Percentiles rank a stretch among this genome's conserved stretches.
These are phyloP conservation scores for Kalmanozyma brasiliensis DNA, from an alignment of 1,284 basidiomycete genomes.

Conservation along the genomic window DNA sequence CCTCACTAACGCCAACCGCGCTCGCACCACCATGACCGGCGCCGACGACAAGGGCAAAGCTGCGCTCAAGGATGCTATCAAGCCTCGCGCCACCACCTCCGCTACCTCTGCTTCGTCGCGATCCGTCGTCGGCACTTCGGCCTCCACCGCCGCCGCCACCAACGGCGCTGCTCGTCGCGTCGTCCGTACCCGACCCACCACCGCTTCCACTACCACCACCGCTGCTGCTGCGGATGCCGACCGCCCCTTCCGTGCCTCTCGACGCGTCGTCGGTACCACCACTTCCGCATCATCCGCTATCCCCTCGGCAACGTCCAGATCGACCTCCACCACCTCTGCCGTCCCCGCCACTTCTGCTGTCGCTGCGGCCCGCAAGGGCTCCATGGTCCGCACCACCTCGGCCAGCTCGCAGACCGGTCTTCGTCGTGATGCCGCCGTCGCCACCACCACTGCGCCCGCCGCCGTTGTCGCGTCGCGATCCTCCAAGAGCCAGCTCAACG, in stretches of 20 bases:
- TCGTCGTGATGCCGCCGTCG: slow-evolving; percentile 24
- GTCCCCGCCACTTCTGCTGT: slow-evolving; percentile 9
- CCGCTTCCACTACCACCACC: slow-evolving; percentile 25
- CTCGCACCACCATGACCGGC: slow-evolving; percentile 30
- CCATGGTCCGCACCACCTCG: slow-evolving; percentile 42
- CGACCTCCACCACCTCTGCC: slow-evolving; percentile 15
- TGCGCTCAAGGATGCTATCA: slow-evolving; percentile 45
- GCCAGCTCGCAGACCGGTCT: slow-evolving; percentile 39
- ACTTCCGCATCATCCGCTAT: slow-evolving; percentile 28
- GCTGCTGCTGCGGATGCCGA: slow-evolving; percentile 22
- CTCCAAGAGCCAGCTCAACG: slow-evolving; percentile 41
- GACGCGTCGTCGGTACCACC: slow-evolving; percentile 36
- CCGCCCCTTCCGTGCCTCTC: slow-evolving; percentile 41
- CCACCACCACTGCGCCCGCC: slow-evolving; percentile 11
- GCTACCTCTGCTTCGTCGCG: slow-evolving; percentile 27
- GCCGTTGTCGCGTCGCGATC: slow-evolving; percentile 14
- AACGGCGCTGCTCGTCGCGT: slow-evolving; percentile 47
- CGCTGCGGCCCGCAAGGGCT: slow-evolving; percentile 31
- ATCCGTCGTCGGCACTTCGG: slow-evolving; percentile 13
- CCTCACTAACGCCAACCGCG: slow-evolving; percentile 63
- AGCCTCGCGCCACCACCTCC: slow-evolving; percentile 42
- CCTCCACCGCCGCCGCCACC: slow-evolving; percentile 29
- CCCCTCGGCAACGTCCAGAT: slow-evolving; percentile 28
- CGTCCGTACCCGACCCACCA: slow-evolving; percentile 38
- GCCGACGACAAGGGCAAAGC: slow-evolving; percentile 50